Conservation (phyloP, 2,329 filamentous ascomycete species). For the Rutstroemia sydowiana region DNA sequence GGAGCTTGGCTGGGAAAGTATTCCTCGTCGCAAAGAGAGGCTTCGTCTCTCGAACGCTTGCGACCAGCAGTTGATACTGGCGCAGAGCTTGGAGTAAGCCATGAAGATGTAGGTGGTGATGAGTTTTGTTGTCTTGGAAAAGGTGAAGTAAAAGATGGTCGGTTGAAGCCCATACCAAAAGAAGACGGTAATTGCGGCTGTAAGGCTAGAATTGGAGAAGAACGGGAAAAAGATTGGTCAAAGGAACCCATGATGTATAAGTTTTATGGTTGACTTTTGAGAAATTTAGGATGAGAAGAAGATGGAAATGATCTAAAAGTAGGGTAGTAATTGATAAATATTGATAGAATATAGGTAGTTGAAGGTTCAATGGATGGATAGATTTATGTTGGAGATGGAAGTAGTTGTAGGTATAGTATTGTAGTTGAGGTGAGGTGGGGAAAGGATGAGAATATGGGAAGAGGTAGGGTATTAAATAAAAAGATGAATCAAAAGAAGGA, state of each 20-base stretch:
- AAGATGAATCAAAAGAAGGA: slow-evolving; percentile 1
- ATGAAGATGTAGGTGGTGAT: slow-evolving; percentile 19
- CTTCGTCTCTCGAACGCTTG: slow-evolving; percentile 72
- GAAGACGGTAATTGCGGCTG: slow-evolving; percentile 24
- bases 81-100: slow-evolving; percentile 19
- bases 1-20: slow-evolving; percentile 32
- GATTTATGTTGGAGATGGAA: neutral
- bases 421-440: neutral
- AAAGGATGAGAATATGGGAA: neutral
- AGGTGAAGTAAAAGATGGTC: slow-evolving; percentile 21
- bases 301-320: neutral
- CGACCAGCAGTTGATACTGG: slow-evolving; percentile 47
- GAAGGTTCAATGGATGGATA: neutral
- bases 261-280: neutral
- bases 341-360: neutral
- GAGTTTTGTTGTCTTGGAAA: slow-evolving; percentile 19
- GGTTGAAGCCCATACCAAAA: slow-evolving; percentile 21
- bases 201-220: slow-evolving; percentile 25
- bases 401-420: neutral
- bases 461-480: slow-evolving; percentile 5
- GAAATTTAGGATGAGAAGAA: neutral
- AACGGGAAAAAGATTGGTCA: slow-evolving; percentile 22
- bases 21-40: slow-evolving; percentile 51
- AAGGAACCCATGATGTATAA: slow-evolving; percentile 23
- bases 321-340: slow-evolving; percentile 10